Base-by-base conservation (phyloP, 495 filamentous ascomycete species). In the Echria macrotheca region DNA sequence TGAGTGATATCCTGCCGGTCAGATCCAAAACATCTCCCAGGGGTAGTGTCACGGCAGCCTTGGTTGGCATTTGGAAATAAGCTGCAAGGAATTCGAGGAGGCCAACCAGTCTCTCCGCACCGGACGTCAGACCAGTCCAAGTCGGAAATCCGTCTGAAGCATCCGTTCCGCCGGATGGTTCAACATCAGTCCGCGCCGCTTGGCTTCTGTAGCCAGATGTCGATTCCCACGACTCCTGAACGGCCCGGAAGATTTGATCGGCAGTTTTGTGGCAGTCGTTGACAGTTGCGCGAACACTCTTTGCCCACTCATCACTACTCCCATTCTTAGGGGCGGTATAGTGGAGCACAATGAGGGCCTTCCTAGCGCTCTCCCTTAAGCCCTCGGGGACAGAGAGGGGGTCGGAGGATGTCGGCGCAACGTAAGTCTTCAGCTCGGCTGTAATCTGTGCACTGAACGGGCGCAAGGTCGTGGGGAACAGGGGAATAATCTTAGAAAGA, bases 221-320 rank as follows among this genome's bases (percentile, higher is more conserved):
- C 10, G 87, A 79, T 56, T 85, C 77, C 86, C 88, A 90, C 49
- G 86, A 84, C 57, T 95, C 89, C 7, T 83, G 61, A 1, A 93
- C 71, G 23, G 81, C 78, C 28, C 90, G 79, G 62, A 93, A 89
- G 5, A 94, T 72, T 51, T 80, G 74, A 57, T 91, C 81, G 31
- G 81, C 72, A 11, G 86, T 85, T n/a, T 58, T 58, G 54, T 95
- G 88, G 19, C 77, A 73, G 19, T 76, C 73, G 9, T 72, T 63
- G 14, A 93, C 66, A 0, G 81, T 72, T 4, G 68, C 68, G 18
- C 74, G 74, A 36, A 89, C 69, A 40, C 77, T 72, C 32, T 77
- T 82, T 7, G 68, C 69, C 89, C 90, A 95, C 66, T 90, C 86
- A 17, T 84, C 78, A 18, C 73, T 75, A 19, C 79, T 72, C 25